Evolutionary conservation across 768 basidiomycete species (phyloP), one percentile per base, ranked within the genome.

Genomic region (Boletus sp.): DNA sequence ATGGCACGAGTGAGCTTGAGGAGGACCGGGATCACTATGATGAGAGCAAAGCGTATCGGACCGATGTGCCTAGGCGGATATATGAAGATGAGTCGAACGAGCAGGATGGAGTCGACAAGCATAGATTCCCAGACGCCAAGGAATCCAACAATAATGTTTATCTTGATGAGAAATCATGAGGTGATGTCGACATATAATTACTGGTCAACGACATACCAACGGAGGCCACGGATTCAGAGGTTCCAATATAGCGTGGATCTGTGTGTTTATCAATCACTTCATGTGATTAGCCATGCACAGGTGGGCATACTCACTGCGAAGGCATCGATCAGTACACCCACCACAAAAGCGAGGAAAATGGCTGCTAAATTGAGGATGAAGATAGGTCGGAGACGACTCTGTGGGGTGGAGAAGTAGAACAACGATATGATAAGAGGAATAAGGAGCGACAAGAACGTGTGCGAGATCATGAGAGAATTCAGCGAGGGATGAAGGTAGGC

Each of bases 161-260:
- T 42, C 49, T 62, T 52, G 17, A 58, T 55, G 7, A 39, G 15
- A 48, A 45, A 33, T 15, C 18, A 39, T 50, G 50, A 52, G 35
- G 12, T 29, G 5, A 37, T 30, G 40, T 15, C 14, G 28, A 47
- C 20, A 30, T 10, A 28, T 1, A 30, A 42, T 2, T 11, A 18
- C 7, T 7, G 12, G 15, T 20, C 32, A 36, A 17, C 14, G 3
- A 48, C 63, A n/a, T 9, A 64, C 59, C 12, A 32, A 29, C 18
- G 29, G 7, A 29, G 55, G 58, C 41, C 58, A 62, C 1, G 61
- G 51, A 5, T 63, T 12, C 8, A 55, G 52, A 30, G 71, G 71
- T 1, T 62, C 42, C 9, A 71, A 50, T 24, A 73, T 55, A 4
- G 46, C 20, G 29, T 68, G 63, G 7, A 72, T 54, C 69, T 72